Base-by-base conservation (phyloP, 1,284 basidiomycete species). In the Sparassis latifolia region DNA sequence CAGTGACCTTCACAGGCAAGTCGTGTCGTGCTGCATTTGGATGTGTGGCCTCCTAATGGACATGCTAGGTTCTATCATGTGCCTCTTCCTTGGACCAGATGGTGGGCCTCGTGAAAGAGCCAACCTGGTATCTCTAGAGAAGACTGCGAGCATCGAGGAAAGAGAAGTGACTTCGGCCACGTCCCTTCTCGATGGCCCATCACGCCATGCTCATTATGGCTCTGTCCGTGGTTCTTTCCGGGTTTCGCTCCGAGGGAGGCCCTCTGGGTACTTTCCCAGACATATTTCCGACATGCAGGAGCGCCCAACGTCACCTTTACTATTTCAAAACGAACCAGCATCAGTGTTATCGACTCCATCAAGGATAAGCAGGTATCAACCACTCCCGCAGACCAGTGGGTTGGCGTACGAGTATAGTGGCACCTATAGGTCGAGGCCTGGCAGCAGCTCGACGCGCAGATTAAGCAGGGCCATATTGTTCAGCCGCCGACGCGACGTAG, bases 81-180 rank as follows among this genome's bases (percentile, higher is more conserved):
- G 86, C 0, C 83, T 94, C 53, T 97, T 97, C 74, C 80, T 99
- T 44, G 89, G 85, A 12, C 85, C 80, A 57, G 93, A 99, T 64
- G 95, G 92, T 51, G 93, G 94, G 30, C 88, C 92, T 28, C 79
- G 89, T 39, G 80, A 87, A 53, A 91, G 92, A 5, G 79, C 82
- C 1, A 95, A 82, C 80, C 31, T 79, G 97, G 7, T 76, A 20
- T 20, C 20, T 20, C 20, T 20, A 0, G 91, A 92, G 66, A 94
- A 95, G 67, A 67, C 69, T 32, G 69, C 71, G 44, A 59, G 72
- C n/a, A 80, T 84, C 57, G 78, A 74, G 30, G 83, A 86, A 37
- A 64, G 12, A 33, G 78, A 79, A 32, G 64, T 65, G 0, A 49
- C 56, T 2, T 59, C 62, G 1, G 44, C 70, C n/a, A 79, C 73